Percentiles rank a stretch among this genome's conserved stretches.
Conservation (phyloP, 2,329 filamentous ascomycete genomes). For the Hypoxylon sp. region DNA sequence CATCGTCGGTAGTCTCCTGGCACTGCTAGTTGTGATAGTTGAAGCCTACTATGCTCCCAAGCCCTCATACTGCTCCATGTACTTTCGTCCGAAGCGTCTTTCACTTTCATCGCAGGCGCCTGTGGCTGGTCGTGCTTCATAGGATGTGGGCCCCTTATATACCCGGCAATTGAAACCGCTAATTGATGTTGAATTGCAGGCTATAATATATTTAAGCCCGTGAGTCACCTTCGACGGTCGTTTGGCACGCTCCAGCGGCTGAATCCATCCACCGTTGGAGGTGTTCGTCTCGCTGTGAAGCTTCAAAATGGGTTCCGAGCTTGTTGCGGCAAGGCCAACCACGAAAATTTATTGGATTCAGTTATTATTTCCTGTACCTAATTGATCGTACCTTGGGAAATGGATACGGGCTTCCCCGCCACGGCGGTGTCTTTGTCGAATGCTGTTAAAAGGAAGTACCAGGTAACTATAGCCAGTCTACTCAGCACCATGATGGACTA, state of each 20-base stretch:
- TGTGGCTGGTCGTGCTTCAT: conserved; percentile 58
- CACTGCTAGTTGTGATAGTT: conserved; percentile 67
- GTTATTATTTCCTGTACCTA: conserved; percentile 68
- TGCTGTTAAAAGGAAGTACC: conserved; percentile 58
- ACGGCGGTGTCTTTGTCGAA: conserved; percentile 72
- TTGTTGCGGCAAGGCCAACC: conserved; percentile 63
- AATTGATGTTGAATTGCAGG: conserved; percentile 34
- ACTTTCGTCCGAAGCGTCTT: conserved; percentile 58
- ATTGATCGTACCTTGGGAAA: conserved; percentile 71
- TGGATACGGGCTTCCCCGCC: conserved; percentile 76
- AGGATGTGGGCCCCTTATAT: conserved; percentile 58
- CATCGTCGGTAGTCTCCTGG: conserved; percentile 67
- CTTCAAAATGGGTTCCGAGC: conserved; percentile 58
- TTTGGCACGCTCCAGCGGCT: conserved; percentile 50
- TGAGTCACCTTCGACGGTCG: conserved; percentile 43
- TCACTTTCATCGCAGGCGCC: conserved; percentile 60
- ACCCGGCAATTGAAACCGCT: conserved; percentile 54
- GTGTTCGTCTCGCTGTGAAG: conserved; percentile 60
- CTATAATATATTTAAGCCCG: conserved; percentile 50
- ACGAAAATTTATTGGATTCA: conserved; percentile 74
- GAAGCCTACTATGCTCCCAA: conserved; percentile 60
- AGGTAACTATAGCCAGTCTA: conserved; percentile 42
- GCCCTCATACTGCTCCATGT: conserved; percentile 63
- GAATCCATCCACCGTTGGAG: conserved; percentile 49
- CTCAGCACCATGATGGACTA: conserved; percentile 73